A percentile compares a stretch with the other conserved stretches of the same genome.
These are phyloP conservation scores for Chaetomium olivaceum DNA, from an alignment of 2,329 filamentous ascomycete genomes.

Conservation along the genomic window DNA sequence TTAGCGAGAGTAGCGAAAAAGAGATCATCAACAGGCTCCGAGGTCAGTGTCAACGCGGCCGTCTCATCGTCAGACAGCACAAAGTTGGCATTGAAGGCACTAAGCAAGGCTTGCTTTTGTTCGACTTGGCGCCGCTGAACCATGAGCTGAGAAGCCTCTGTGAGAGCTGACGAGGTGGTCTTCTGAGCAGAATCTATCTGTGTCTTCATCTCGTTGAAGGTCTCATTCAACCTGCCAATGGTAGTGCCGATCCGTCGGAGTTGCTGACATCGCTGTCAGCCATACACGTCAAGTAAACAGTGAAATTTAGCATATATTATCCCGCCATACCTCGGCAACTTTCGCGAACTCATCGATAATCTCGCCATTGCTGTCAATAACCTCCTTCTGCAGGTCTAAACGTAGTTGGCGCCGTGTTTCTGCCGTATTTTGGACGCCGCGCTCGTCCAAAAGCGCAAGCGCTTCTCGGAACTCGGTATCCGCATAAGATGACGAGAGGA, in stretches of 20 bases:
- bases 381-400: conserved; percentile 83
- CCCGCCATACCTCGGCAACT: conserved; percentile 72
- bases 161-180: conserved; percentile 72
- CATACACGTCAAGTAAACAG: not conserved
- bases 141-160: conserved; percentile 74
- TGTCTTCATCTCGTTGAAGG: conserved; percentile 75
- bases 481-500: conserved; percentile 88
- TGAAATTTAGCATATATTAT: not conserved
- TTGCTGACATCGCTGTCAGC: conserved; percentile 59
- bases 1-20: conserved; percentile 79
- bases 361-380: conserved; percentile 88
- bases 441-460: conserved; percentile 72
- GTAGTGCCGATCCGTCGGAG: conserved; percentile 78
- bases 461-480: conserved; percentile 90
- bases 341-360: conserved; percentile 85
- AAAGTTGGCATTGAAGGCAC: conserved; percentile 80
- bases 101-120: conserved; percentile 74
- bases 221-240: conserved; percentile 75
- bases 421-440: conserved; percentile 70
- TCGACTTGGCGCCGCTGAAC: conserved; percentile 72
- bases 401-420: conserved; percentile 78
- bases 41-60: conserved; percentile 70
- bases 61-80: conserved; percentile 79
- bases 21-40: conserved; percentile 78
- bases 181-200: conserved; percentile 74